Conservation (phyloP, 2,329 filamentous ascomycete species). For the Botrytis sinoallii region DNA sequence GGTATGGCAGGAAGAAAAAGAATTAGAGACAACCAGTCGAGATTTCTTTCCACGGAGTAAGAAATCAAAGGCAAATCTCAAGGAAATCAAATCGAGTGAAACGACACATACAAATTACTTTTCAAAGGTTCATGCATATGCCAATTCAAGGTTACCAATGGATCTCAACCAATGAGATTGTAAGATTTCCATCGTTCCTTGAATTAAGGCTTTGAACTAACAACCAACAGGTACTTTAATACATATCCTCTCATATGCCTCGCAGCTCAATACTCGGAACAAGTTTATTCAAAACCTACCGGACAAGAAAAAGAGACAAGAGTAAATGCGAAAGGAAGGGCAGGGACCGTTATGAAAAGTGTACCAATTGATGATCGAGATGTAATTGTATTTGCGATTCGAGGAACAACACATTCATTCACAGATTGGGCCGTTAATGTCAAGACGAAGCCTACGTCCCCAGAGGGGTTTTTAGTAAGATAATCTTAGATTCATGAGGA, state of each 20-base stretch:
- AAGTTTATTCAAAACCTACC: conserved; percentile 66
- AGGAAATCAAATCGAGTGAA: conserved; percentile 39
- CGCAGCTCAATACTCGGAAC: conserved; percentile 73
- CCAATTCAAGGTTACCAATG: conserved; percentile 70
- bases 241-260: conserved; percentile 76
- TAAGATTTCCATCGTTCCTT: conserved; percentile 34
- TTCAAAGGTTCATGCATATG: conserved; percentile 73
- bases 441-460: conserved; percentile 62
- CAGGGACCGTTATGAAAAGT: conserved; percentile 77
- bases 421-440: conserved; percentile 87
- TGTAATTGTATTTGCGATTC: conserved; percentile 78
- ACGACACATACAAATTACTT: conserved; percentile 58
- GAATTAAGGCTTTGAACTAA: background rate
- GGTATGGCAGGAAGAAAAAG: conserved; percentile 29
- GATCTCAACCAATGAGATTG: conserved; percentile 65
- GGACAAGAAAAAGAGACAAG: conserved; percentile 65
- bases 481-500: background rate
- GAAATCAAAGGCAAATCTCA: conserved; percentile 38
- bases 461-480: conserved; percentile 61
- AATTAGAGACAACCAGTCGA: conserved; percentile 18
- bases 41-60: conserved; percentile 28
- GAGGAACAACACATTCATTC: conserved; percentile 69
- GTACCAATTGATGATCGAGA: conserved; percentile 74
- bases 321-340: conserved; percentile 66
- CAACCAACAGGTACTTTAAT: conserved; percentile 56